A percentile compares a stretch with the other conserved stretches of the same genome.
phyloP scores from a whole-genome alignment of 169 alveolate species.

The Plasmodium falciparum region DNA sequence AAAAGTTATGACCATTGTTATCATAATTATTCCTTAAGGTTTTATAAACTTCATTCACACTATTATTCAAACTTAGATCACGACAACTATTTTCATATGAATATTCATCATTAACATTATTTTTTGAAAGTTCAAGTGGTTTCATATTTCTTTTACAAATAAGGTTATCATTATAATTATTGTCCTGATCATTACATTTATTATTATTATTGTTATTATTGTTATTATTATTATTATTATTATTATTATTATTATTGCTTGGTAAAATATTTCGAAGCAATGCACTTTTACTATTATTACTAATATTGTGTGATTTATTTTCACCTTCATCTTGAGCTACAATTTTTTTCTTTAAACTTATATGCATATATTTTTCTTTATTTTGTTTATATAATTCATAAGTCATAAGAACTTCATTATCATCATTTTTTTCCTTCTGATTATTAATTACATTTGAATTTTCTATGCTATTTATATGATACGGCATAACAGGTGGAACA shows the following conservation, averaged over 20 bases:
- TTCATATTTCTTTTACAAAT: not conserved
- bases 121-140: not conserved
- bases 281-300: not conserved
- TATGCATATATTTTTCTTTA: conserved; percentile 67
- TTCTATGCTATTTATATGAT: not conserved
- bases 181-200: not conserved
- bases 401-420: conserved; percentile 25
- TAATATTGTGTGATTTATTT: not conserved
- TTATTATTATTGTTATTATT: conserved; percentile 2
- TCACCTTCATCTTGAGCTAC: not conserved
- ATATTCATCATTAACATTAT: no score
- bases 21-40: conserved; percentile 6
- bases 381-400: conserved; percentile 72
- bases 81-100: not conserved
- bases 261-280: conserved; percentile 9
- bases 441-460: not conserved
- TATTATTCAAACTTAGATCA: conserved; percentile 16
- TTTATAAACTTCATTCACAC: conserved; percentile 26
- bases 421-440: not conserved
- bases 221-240: not conserved
- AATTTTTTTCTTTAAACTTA: conserved; percentile 44
- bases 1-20: conserved; percentile 9
- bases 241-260: not conserved
- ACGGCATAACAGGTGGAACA: no score
- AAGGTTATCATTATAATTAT: not conserved